Evolutionary conservation across 345 rosid genomes (phyloP), one percentile per base, ranked within the genome.

Genomic region (Tarenaya hassleriana): DNA sequence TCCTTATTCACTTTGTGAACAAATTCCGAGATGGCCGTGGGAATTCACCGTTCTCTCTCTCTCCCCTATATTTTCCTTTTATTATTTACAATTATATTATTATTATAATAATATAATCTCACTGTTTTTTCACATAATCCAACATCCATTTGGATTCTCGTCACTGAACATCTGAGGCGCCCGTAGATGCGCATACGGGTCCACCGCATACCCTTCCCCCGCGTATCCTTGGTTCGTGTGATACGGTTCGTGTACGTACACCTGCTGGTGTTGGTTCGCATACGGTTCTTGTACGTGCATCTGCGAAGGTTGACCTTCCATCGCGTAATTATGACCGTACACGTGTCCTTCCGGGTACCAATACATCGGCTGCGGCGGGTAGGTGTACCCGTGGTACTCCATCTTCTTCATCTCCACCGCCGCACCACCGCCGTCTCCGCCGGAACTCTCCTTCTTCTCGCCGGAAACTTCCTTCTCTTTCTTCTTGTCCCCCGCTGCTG

Each of bases 161-260:
- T 89, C 97, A 40, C 95, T 86, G 53, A 89, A 86, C 79, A 89
- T 73, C 70, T 85, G 83, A 3, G 95, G 89, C 19, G 87, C 77
- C 18, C 74, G 73, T 50, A 51, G 4, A 2, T 48, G 68, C 7
- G 58, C 69, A 8, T 66, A 43, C 18, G 69, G 80, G 34, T 72
- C 78, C 66, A n/a, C n/a, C n/a, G n/a, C n/a, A n/a, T n/a, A n/a
- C n/a, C n/a, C n/a, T n/a, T n/a, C n/a, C n/a, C n/a, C n/a, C n/a
- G n/a, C n/a, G 35, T 60, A 61, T 16, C 65, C 66, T 43, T 64
- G 62, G 4, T 58, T 58, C 32, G 14, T 9, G 53, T 66, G 59
- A 50, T 33, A 11, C 10, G 64, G 39, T 7, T 58, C 69, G 0
- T 66, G 58, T 13, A 50, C 72, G 46, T 64, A 46, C 37, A 68